Evolutionary conservation across 768 basidiomycete species (phyloP).

Genomic region (Termitomyces sp.): DNA sequence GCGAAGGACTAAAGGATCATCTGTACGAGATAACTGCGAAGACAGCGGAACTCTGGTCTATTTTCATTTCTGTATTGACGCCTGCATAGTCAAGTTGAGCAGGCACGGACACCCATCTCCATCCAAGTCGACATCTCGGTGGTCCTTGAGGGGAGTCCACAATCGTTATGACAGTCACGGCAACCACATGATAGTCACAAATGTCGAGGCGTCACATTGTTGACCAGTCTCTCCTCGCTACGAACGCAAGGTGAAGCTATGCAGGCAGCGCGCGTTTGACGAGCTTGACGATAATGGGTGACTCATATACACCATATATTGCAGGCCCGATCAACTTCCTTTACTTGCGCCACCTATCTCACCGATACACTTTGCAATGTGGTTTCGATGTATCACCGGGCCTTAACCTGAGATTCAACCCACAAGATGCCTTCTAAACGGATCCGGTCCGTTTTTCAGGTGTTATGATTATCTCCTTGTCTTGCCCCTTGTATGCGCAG

Average conservation of each 20-base stretch:
- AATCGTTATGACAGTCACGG: slow-evolving; percentile 11
- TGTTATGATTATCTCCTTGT: slow-evolving; percentile 77
- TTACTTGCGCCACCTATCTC: slow-evolving; percentile 17
- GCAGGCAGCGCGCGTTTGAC: slow-evolving; percentile 8
- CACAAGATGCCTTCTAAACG: slow-evolving; percentile 5
- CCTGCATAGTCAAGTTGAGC: not conserved
- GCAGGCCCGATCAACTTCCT: not conserved
- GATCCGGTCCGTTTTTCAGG: slow-evolving; percentile 30
- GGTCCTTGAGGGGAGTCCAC: not conserved
- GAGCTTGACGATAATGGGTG: slow-evolving; percentile 5
- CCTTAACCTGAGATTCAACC: slow-evolving; percentile 11
- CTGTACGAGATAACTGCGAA: not conserved
- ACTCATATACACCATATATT: slow-evolving; percentile 3
- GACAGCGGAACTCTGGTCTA: not conserved
- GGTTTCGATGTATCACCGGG: slow-evolving; percentile 14
- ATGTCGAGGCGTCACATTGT: slow-evolving; percentile 6
- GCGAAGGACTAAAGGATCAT: not conserved
- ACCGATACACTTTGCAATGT: slow-evolving; percentile 18
- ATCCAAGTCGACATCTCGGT: not conserved
- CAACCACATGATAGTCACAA: no score
- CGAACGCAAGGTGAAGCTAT: slow-evolving; percentile 7
- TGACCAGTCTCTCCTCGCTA: not conserved
- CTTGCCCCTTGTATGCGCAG: slow-evolving; percentile 55
- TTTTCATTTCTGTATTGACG: not conserved
- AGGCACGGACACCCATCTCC: not conserved